Conservation (phyloP, 2,329 filamentous ascomycete species). For the Hypoxylon rubiginosum region DNA sequence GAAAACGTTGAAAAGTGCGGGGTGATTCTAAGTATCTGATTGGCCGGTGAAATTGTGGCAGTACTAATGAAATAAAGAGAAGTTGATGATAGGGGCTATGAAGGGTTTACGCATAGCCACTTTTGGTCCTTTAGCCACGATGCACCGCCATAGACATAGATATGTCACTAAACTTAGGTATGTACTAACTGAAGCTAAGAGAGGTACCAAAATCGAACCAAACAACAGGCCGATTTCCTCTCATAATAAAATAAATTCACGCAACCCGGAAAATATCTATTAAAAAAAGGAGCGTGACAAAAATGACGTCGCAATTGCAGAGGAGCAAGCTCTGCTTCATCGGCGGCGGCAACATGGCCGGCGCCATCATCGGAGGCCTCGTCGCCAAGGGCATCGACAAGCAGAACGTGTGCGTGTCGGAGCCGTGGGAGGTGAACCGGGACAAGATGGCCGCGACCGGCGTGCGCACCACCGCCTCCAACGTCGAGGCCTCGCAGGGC, state of each 20-base stretch:
- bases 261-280: background rate
- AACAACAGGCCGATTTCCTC: background rate
- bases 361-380: constrained; percentile 65
- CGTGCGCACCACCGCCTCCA: constrained; percentile 62
- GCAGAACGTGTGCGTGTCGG: constrained; percentile 62
- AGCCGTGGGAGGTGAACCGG: constrained; percentile 67
- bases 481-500: constrained; percentile 58
- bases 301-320: constrained; percentile 48
- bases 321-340: constrained; percentile 51
- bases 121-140: constrained; percentile 3
- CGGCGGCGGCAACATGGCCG: constrained; percentile 65
- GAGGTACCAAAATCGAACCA: background rate
- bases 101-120: too few species aligned
- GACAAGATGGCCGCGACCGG: constrained; percentile 62
- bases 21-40: too few species aligned
- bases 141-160: constrained; percentile 9
- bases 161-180: background rate
- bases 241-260: constrained; percentile 1
- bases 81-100: too few species aligned
- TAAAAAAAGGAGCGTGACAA: constrained; percentile 6
- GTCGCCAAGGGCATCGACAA: constrained; percentile 59
- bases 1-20: too few species aligned
- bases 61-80: too few species aligned
- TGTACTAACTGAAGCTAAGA: constrained; percentile 1
- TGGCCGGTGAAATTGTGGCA: too few species aligned